Conservation (phyloP, 352 stramenopile species). For the Globisporangium acanthophoron region DNA sequence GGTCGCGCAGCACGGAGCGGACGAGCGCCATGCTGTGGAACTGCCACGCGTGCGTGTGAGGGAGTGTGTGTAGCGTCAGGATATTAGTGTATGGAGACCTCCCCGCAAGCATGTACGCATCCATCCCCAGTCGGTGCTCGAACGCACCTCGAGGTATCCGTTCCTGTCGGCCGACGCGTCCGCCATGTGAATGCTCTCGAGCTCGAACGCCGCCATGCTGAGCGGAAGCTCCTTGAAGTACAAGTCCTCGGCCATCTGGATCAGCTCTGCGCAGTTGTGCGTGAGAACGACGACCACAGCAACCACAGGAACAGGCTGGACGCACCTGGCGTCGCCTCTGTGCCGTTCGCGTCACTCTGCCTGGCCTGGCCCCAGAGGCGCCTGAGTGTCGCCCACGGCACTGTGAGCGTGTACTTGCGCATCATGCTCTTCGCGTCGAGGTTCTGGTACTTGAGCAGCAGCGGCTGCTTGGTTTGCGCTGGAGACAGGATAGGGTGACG, state of each 20-base stretch:
- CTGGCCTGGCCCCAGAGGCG: slow-evolving; percentile 34
- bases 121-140: not conserved
- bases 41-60: slow-evolving; percentile 15
- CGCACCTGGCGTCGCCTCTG: slow-evolving; percentile 3
- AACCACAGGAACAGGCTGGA: not conserved
- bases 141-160: slow-evolving; percentile 38
- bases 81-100: too few relatives aligned
- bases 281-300: not conserved
- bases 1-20: slow-evolving; percentile 32
- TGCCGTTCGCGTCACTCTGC: not conserved
- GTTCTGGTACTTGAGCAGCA: slow-evolving; percentile 46
- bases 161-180: slow-evolving; percentile 33
- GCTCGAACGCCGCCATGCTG: slow-evolving; percentile 43
- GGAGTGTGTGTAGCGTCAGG: not conserved
- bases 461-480: slow-evolving; percentile 16
- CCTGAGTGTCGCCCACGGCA: slow-evolving; percentile 43
- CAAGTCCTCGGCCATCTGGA: slow-evolving; percentile 41
- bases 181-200: slow-evolving; percentile 41
- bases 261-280: slow-evolving; percentile 28
- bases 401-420: slow-evolving; percentile 53
- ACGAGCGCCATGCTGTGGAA: slow-evolving; percentile 46
- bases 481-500: too few relatives aligned
- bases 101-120: not conserved
- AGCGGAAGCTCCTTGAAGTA: slow-evolving; percentile 56
- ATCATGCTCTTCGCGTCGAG: slow-evolving; percentile 34